A percentile compares a stretch with the other conserved stretches of the same genome.
These are phyloP conservation scores for Podila clonocystis DNA, from an alignment of 192 early-diverging fungal genomes.

Conservation along the genomic window DNA sequence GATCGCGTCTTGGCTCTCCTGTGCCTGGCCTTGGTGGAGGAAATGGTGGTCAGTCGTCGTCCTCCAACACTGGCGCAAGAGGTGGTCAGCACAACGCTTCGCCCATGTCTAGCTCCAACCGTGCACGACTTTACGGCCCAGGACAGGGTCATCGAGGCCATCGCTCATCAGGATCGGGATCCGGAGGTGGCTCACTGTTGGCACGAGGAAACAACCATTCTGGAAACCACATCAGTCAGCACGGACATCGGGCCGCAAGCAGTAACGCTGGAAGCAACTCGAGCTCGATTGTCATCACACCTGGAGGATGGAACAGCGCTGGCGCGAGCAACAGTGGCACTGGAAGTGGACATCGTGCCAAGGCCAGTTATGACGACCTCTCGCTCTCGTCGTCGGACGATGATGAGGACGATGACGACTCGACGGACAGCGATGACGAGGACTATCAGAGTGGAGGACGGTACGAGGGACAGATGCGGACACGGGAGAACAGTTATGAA, in stretches of 20 bases:
- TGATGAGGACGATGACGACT: conserved; percentile 44
- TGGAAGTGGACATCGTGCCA: conserved; percentile 24
- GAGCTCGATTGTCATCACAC: conserved; percentile 12
- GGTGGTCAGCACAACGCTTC: neutral
- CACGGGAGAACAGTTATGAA: conserved; percentile 35
- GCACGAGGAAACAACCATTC: neutral
- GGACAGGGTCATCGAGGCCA: conserved; percentile 36
- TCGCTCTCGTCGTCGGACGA: conserved; percentile 48
- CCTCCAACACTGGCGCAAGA: conserved; percentile 2
- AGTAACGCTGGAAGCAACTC: conserved; percentile 38
- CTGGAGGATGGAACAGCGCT: neutral
- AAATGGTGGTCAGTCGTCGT: neutral
- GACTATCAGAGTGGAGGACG: conserved; percentile 12
- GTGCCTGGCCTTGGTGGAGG: conserved; percentile 6
- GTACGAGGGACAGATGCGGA: conserved; percentile 2
- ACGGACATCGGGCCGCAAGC: conserved; percentile 21
- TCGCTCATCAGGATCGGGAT: conserved; percentile 21
- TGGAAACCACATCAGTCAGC: neutral
- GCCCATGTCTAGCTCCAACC: neutral
- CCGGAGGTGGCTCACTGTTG: conserved; percentile 31
- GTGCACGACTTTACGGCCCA: conserved; percentile 24
- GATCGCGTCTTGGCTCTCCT: conserved; percentile 16
- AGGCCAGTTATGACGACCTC: conserved; percentile 37
- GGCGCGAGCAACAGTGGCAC: neutral
- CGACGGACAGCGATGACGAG: conserved; percentile 47